These are phyloP conservation scores for Gossypium gossypioides DNA, from an alignment of 441 rosid genomes.

Conservation along the genomic window DNA sequence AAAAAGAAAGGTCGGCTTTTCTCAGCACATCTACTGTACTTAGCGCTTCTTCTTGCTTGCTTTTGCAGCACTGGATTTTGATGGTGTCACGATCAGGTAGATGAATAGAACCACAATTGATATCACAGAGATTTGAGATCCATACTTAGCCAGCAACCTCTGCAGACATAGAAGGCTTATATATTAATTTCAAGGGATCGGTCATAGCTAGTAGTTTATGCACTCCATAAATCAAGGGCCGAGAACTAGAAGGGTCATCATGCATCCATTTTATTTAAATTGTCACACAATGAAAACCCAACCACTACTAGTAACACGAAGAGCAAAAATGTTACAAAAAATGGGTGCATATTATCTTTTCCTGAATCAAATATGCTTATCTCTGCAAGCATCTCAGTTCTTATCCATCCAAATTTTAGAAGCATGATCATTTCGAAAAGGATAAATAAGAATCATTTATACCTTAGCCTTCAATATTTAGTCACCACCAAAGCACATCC, in stretches of 20 bases:
- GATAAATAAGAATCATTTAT: constrained; percentile 11
- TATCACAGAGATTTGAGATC: constrained; percentile 68
- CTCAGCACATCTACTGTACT: constrained; percentile 12
- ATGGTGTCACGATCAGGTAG: constrained; percentile 52
- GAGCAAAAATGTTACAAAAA: neutral
- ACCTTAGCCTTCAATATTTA: constrained; percentile 73
- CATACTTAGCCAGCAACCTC: constrained; percentile 70
- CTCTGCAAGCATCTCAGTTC: neutral
- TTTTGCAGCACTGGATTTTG: constrained; percentile 47
- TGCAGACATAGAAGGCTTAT: constrained; percentile 23
- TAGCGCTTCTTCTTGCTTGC: constrained; percentile 77
- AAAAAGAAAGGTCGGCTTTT: neutral
- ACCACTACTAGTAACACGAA: neutral
- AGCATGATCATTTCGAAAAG: neutral
- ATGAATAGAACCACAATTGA: constrained; percentile 58
- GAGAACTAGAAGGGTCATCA: neutral
- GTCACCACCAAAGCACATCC: constrained; percentile 21
- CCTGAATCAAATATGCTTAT: neutral
- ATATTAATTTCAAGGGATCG: neutral
- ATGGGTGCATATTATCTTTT: neutral
- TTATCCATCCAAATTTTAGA: neutral
- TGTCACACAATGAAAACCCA: neutral
- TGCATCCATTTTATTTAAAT: neutral
- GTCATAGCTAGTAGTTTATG: neutral
- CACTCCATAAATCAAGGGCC: neutral